These are phyloP conservation scores for Priceomyces carsonii DNA, from an alignment of 805 yeast species.

Conservation along the genomic window DNA sequence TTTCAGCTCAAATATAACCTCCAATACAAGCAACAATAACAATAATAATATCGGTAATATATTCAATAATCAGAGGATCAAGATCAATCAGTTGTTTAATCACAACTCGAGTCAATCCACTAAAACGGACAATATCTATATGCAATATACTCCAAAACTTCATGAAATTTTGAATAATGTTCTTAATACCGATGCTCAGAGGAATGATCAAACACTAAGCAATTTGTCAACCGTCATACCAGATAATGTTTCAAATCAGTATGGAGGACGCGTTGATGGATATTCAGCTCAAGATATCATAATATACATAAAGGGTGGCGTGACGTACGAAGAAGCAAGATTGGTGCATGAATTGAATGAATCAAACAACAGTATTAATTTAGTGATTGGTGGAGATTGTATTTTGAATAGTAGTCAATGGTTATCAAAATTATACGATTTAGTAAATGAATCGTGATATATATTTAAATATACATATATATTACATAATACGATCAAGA, in stretches of 20 bases:
- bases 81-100: slow-evolving; percentile 32
- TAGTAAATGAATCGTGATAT: slow-evolving; percentile 18
- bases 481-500: background rate
- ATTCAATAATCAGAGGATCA: slow-evolving; percentile 34
- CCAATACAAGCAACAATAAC: slow-evolving; percentile 8
- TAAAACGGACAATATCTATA: slow-evolving; percentile 68
- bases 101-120: slow-evolving; percentile 17
- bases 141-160: slow-evolving; percentile 87
- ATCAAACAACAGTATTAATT: slow-evolving; percentile 56
- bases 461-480: background rate
- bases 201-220: slow-evolving; percentile 9
- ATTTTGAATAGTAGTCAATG: slow-evolving; percentile 36
- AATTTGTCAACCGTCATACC: slow-evolving; percentile 40
- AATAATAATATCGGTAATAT: slow-evolving; percentile 26
- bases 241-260: slow-evolving; percentile 30
- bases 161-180: slow-evolving; percentile 37
- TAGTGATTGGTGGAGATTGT: slow-evolving; percentile 73
- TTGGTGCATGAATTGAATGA: slow-evolving; percentile 70
- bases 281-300: slow-evolving; percentile 64
- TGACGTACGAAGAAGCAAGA: slow-evolving; percentile 89
- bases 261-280: slow-evolving; percentile 18
- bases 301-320: slow-evolving; percentile 81
- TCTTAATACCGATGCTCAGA: slow-evolving; percentile 11
- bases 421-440: slow-evolving; percentile 33
- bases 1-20: slow-evolving; percentile 17